A percentile compares a stretch with the other conserved stretches of the same genome.
These are phyloP conservation scores for Lactarius evosmus DNA, from an alignment of 768 basidiomycete species.

Conservation along the genomic window DNA sequence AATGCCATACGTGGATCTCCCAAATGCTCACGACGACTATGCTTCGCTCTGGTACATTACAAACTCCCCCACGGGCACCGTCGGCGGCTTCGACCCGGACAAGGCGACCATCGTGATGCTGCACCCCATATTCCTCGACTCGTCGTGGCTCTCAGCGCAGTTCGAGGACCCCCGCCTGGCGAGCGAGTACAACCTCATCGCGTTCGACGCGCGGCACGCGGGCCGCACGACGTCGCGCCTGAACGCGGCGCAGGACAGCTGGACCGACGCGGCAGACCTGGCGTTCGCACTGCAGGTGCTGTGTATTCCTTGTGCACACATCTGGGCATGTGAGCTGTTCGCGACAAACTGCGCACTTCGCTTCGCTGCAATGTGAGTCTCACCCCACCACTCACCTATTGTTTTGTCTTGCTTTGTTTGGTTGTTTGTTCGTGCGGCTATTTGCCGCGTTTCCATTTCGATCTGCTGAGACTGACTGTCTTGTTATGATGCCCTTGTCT, in stretches of 20 bases:
- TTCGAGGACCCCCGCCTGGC: conserved; percentile 32
- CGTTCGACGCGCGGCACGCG: conserved; percentile 30
- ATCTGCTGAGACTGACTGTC: background rate
- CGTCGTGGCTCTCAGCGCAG: conserved; percentile 31
- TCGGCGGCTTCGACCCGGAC: conserved; percentile 28
- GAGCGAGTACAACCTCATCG: conserved; percentile 31
- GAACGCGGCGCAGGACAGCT: conserved; percentile 30
- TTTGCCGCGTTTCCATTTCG: background rate
- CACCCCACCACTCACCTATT: background rate
- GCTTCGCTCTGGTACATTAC: conserved; percentile 33
- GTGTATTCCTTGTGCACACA: conserved; percentile 31
- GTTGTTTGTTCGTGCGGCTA: no score
- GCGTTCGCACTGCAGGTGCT: conserved; percentile 30
- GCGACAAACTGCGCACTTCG: conserved; percentile 31
- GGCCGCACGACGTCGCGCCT: conserved; percentile 26
- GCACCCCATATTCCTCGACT: conserved; percentile 32
- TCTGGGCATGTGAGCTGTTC: conserved; percentile 32
- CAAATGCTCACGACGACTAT: conserved; percentile 24
- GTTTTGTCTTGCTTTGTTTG: background rate
- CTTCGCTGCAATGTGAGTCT: conserved; percentile 28
- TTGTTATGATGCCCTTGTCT: no score
- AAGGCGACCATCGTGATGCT: conserved; percentile 32
- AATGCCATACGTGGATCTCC: conserved; percentile 29
- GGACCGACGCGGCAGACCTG: conserved; percentile 34
- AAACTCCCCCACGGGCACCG: conserved; percentile 30